Evolutionary conservation across 1,284 basidiomycete genomes (phyloP).

Genomic region (Meira miltonrushii): DNA sequence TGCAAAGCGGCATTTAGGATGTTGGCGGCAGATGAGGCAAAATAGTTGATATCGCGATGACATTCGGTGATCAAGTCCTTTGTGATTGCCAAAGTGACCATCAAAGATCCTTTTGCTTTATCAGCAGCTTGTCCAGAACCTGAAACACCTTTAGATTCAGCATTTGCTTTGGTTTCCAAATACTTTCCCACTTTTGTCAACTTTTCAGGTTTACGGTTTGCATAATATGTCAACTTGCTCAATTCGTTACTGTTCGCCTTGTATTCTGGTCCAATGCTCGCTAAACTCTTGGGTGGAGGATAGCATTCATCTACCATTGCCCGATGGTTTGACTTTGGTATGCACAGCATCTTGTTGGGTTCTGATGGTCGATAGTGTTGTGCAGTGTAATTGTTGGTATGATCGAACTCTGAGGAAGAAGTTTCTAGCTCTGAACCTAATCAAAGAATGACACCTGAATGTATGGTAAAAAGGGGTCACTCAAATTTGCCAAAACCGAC

Average conservation of each 20-base stretch:
- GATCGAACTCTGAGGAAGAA: background rate
- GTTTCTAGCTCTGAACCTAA: background rate
- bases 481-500: no score
- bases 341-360: conserved; percentile 29
- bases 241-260: conserved; percentile 66
- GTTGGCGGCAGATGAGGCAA: conserved; percentile 71
- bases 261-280: conserved; percentile 71
- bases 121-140: conserved; percentile 60
- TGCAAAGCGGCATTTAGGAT: conserved; percentile 68
- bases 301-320: conserved; percentile 84
- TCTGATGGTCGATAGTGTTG: background rate
- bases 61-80: conserved; percentile 83
- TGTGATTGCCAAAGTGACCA: conserved; percentile 81
- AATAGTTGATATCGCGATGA: conserved; percentile 73
- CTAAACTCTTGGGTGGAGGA: conserved; percentile 72
- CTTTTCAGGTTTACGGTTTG: conserved; percentile 80
- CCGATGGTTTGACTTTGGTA: conserved; percentile 73
- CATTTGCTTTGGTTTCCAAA: conserved; percentile 69
- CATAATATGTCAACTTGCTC: conserved; percentile 85
- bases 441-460: background rate
- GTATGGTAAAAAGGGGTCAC: background rate
- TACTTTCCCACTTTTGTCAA: conserved; percentile 77
- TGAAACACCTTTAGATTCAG: conserved; percentile 66
- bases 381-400: no score
- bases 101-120: conserved; percentile 76